Conservation (phyloP, 306 rosid species). For the Ziziphus jujuba region DNA sequence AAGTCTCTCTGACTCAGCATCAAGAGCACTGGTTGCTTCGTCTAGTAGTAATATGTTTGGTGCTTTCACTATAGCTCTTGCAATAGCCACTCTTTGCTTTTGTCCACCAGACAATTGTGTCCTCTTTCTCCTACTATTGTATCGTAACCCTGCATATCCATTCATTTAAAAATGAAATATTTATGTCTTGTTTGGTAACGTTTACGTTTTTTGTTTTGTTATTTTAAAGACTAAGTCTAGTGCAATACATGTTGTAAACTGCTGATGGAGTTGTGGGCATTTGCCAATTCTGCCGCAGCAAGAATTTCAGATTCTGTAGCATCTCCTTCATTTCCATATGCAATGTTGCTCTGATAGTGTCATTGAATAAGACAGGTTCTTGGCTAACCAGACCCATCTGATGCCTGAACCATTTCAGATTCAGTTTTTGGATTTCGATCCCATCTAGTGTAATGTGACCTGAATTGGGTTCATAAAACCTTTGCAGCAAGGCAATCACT, state of each 20-base stretch:
- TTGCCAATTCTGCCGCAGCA: conserved; percentile 66
- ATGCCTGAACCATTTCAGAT: conserved; percentile 71
- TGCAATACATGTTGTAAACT: conserved; percentile 52
- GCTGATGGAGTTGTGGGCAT: conserved; percentile 75
- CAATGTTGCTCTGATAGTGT: conserved; percentile 71
- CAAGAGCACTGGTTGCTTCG: conserved; percentile 85
- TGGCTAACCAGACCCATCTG: conserved; percentile 83
- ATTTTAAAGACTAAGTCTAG: too few relatives aligned
- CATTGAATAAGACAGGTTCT: conserved; percentile 71
- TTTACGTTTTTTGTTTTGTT: too few relatives aligned
- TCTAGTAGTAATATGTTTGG: conserved; percentile 67
- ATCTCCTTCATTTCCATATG: conserved; percentile 58
- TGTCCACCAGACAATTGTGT: conserved; percentile 79
- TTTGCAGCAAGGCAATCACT: conserved; percentile 64
- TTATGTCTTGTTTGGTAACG: too few relatives aligned
- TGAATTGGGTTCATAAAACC: conserved; percentile 69
- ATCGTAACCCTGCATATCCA: conserved; percentile 70
- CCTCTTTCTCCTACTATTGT: conserved; percentile 72
- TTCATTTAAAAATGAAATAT: too few relatives aligned
- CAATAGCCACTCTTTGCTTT: conserved; percentile 78
- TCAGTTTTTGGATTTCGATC: conserved; percentile 51
- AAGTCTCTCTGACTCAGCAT: conserved; percentile 70
- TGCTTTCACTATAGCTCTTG: conserved; percentile 64
- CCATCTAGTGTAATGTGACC: conserved; percentile 71
- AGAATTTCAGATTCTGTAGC: conserved; percentile 64